These are phyloP conservation scores for Ilex paraguariensis DNA, from an alignment of 305 asterid species.

Conservation along the genomic window DNA sequence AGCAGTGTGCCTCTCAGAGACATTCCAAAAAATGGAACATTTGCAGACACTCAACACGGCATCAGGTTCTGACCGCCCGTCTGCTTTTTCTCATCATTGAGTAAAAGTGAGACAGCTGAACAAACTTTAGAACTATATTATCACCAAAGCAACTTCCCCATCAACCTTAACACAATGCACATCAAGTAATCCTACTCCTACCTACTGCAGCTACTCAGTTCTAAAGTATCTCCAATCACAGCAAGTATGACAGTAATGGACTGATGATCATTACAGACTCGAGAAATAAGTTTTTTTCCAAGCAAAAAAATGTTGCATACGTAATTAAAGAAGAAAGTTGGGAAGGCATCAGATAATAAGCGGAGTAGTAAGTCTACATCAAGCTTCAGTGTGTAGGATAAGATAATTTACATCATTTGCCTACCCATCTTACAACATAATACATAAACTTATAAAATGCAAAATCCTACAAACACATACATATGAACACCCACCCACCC, in stretches of 20 bases:
- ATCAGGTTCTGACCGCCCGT: constrained; percentile 17
- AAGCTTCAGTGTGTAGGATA: constrained; percentile 37
- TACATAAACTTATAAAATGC: background rate
- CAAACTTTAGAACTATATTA: background rate
- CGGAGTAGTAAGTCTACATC: constrained; percentile 42
- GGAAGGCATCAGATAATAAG: constrained; percentile 15
- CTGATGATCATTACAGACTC: too few species aligned
- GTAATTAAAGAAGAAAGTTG: too few species aligned
- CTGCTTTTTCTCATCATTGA: constrained; percentile 12
- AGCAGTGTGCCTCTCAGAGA: constrained; percentile 5
- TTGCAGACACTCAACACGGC: constrained; percentile 15
- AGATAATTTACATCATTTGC: constrained; percentile 37
- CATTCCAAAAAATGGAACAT: background rate
- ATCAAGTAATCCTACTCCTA: too few species aligned
- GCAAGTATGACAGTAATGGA: too few species aligned
- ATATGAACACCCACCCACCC: too few species aligned
- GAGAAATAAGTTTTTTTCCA: too few species aligned
- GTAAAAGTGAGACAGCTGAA: background rate
- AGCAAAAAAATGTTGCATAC: too few species aligned
- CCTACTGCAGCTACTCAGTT: too few species aligned
- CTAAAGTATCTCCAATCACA: too few species aligned
- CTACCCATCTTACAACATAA: constrained; percentile 18
- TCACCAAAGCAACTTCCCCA: background rate
- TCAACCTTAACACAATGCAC: too few species aligned
- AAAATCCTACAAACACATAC: too few species aligned